Base-by-base conservation (phyloP, 2,329 filamentous ascomycete species). In the Aureobasidium namibiae region DNA sequence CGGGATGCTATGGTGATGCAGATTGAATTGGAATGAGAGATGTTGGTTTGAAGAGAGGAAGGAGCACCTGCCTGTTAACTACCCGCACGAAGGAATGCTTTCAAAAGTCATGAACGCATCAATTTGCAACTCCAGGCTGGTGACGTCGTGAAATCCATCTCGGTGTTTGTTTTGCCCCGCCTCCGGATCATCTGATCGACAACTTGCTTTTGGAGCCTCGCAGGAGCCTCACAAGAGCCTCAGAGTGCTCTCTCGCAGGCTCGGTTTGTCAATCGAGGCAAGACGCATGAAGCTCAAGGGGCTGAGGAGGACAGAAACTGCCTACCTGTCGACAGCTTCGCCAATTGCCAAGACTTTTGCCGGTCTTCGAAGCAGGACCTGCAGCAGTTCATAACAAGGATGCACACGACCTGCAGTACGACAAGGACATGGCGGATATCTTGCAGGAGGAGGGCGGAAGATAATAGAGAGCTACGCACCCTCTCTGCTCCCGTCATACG, bases 121-220 rank as follows among this genome's bases (percentile, higher is more conserved):
- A n/a, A n/a, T n/a, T n/a, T n/a, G n/a, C n/a, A n/a, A 18, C 36
- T n/a, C 29, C 6, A 34, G 23, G n/a, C n/a, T 38, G 33, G 36
- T 56, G 53, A 56, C 39, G 39, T 39, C 11, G 3, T 31, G 34
- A 26, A 11, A 13, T 14, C 29, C 18, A 36, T 13, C 21, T 21
- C 54, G 54, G 54, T 36, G 18, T 58, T 58, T 58, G 54, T 39
- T 39, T 58, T 34, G 13, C 29, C 34, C 54, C 54, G 54, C 24
- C 6, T 21, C 16, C 53, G 41, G 53, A 38, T 46, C 26, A 21
- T 18, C 16, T 46, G 53, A 56, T 56, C 41, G 16, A 29, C 31
- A 41, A 56, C 31, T 16, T 46, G 6, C 31, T 4, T 23, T 14
- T 24, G 11, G 34, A 48, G 45, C 29, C 45, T 49, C 29, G 26